A percentile compares a stretch with the other conserved stretches of the same genome.
Conservation (phyloP, 192 early-diverging fungal genomes). For the Linnemannia exigua region DNA sequence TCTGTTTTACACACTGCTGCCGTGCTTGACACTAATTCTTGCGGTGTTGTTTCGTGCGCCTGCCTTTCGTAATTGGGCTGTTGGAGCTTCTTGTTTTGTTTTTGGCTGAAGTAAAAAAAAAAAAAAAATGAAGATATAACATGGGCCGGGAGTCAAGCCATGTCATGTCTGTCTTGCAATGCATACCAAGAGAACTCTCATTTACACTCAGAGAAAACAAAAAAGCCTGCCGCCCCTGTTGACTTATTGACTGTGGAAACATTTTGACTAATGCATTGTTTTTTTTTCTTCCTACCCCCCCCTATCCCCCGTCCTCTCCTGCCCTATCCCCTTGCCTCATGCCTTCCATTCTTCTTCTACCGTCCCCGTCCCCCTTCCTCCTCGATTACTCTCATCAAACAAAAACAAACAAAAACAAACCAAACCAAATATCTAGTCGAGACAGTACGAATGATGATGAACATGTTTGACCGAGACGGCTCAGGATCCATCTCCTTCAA, state of each 20-base stretch:
- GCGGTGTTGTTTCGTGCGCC: too few relatives aligned
- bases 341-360: neutral
- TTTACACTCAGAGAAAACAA: neutral
- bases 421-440: too few relatives aligned
- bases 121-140: neutral
- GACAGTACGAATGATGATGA: constrained; percentile 79
- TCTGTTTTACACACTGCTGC: neutral
- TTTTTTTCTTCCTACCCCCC: neutral
- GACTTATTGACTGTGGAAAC: neutral
- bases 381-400: neutral
- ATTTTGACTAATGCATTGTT: neutral
- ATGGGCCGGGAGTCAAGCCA: neutral
- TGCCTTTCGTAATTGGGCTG: neutral
- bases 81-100: too few relatives aligned
- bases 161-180: neutral
- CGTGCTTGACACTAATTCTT: neutral
- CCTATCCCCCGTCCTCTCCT: neutral
- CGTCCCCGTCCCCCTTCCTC: neutral
- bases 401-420: too few relatives aligned
- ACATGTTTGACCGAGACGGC: constrained; percentile 73
- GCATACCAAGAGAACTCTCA: neutral
- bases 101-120: neutral
- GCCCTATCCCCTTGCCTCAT: neutral
- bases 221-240: neutral
- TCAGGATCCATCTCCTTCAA: constrained; percentile 74